Base-by-base conservation (phyloP, 2,329 filamentous ascomycete species). In the Calonectria montana region DNA sequence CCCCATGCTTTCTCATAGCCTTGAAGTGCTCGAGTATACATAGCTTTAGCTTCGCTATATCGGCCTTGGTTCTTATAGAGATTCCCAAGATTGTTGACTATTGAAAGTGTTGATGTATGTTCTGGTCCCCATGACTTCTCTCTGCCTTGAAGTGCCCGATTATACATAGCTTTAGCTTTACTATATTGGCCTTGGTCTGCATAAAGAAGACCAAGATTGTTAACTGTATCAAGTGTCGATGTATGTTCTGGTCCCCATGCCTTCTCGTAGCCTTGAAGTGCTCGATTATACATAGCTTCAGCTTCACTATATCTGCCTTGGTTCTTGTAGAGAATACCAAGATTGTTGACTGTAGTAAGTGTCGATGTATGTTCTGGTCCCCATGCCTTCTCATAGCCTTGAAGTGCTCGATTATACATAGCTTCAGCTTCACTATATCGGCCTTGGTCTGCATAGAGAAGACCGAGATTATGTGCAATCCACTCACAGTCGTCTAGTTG, bases 21-120 rank as follows among this genome's bases (percentile, higher is more conserved):
- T 75, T 78, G 65, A 4, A 73, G 55, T 43, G 68, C 67, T 29
- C 65, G 70, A 10, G 59, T 7, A 23, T 67, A 73, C 62, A 71
- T 69, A 2, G 31, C 55, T 45, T 75, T 68, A 10, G 73, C 73
- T 41, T 75, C 77, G 9, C 48, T 70, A 2, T 79, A 71, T 66
- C 75, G 78, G 48, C 75, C 78, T 67, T 80, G 76, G 7, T 69
- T 16, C 0, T 0, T 2, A 39, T 79, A 82, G 55, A 81, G 70
- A 21, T 3, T 16, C 1, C 74, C 80, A 41, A 82, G 3, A 25
- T 27, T 61, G 9, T 55, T 18, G 4, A 55, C 29, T 8, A 29
- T 35, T 13, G 1, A 3, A 8, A 61, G 55, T 1, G 55, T 61
- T 4, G 55, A 41, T 2, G 21, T 12, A 12, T 61, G 35, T 5